Evolutionary conservation across 2,329 filamentous ascomycete genomes (phyloP).

Genomic region (Didymella lethalis): DNA sequence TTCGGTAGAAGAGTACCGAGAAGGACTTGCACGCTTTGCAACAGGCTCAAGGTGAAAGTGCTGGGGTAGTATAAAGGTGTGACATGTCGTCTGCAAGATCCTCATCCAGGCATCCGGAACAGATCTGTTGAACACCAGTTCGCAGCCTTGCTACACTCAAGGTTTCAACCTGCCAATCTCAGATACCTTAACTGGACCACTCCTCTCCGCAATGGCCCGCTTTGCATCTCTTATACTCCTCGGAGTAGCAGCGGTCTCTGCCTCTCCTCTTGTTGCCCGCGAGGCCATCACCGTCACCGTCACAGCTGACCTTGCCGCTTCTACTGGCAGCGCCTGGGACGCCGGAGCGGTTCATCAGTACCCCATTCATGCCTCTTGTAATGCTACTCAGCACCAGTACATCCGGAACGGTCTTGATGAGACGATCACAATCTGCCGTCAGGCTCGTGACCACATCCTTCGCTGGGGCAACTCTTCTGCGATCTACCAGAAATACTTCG

Average conservation of each 20-base stretch:
- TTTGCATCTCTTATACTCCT: slow-evolving; percentile 35
- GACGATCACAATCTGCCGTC: slow-evolving; percentile 63
- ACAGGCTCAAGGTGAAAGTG: background rate
- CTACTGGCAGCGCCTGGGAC: slow-evolving; percentile 41
- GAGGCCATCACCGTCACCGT: slow-evolving; percentile 36
- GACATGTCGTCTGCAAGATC: slow-evolving; percentile 20
- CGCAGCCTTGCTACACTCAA: slow-evolving; percentile 19
- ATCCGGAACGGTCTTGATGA: slow-evolving; percentile 66
- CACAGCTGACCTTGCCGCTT: slow-evolving; percentile 24
- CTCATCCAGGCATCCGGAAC: slow-evolving; percentile 35
- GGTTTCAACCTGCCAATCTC: slow-evolving; percentile 10
- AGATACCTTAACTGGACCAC: slow-evolving; percentile 6
- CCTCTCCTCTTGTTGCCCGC: slow-evolving; percentile 37
- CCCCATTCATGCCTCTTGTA: slow-evolving; percentile 71
- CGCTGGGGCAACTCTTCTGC: slow-evolving; percentile 65
- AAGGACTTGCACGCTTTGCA: slow-evolving; percentile 1
- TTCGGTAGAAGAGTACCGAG: slow-evolving; percentile 33
- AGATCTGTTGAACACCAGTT: slow-evolving; percentile 28
- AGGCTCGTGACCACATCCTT: slow-evolving; percentile 70
- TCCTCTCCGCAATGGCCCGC: slow-evolving; percentile 33
- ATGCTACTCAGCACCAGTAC: slow-evolving; percentile 66
- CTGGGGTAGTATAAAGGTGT: slow-evolving; percentile 33
- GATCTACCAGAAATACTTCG: slow-evolving; percentile 73
- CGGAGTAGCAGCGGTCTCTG: slow-evolving; percentile 38
- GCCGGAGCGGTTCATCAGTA: slow-evolving; percentile 52